A percentile compares a stretch with the other conserved stretches of the same genome.
These are phyloP conservation scores for Aureococcus anophagefferens DNA, from an alignment of 108 stramenopile species.

Conservation along the genomic window DNA sequence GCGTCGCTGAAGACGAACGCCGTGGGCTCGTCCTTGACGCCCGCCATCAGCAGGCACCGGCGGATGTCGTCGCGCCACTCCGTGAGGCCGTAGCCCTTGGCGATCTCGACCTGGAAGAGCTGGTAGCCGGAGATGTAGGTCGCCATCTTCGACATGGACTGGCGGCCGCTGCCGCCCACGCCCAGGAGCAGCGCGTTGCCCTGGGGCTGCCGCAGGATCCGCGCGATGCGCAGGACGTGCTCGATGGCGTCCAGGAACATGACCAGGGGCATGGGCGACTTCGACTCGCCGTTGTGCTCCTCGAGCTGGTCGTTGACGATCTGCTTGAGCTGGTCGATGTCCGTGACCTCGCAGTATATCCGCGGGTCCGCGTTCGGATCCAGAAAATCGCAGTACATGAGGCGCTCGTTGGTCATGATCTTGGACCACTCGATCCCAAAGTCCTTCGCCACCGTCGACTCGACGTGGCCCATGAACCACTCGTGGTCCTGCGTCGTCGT, in stretches of 20 bases:
- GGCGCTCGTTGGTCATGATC: background rate
- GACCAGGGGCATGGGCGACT: constrained; percentile 49
- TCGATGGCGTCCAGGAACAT: constrained; percentile 60
- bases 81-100: constrained; percentile 48
- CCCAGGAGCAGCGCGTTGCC: constrained; percentile 55
- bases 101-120: constrained; percentile 53
- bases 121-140: constrained; percentile 49
- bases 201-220: constrained; percentile 55
- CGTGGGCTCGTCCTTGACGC: constrained; percentile 44
- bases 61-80: constrained; percentile 56
- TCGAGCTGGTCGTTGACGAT: constrained; percentile 41
- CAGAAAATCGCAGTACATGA: constrained; percentile 53
- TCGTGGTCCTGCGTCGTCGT: constrained; percentile 39
- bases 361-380: constrained; percentile 26
- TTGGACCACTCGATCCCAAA: constrained; percentile 32
- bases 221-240: constrained; percentile 47
- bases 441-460: constrained; percentile 7
- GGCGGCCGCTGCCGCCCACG: constrained; percentile 52
- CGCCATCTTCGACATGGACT: constrained; percentile 51
- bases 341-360: constrained; percentile 38
- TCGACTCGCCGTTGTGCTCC: constrained; percentile 57
- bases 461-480: constrained; percentile 38
- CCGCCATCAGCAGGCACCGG: constrained; percentile 38
- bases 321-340: constrained; percentile 32
- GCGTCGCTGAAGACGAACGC: constrained; percentile 53